Base-by-base conservation (phyloP, 345 rosid species). In the Citrus cavaleriei region DNA sequence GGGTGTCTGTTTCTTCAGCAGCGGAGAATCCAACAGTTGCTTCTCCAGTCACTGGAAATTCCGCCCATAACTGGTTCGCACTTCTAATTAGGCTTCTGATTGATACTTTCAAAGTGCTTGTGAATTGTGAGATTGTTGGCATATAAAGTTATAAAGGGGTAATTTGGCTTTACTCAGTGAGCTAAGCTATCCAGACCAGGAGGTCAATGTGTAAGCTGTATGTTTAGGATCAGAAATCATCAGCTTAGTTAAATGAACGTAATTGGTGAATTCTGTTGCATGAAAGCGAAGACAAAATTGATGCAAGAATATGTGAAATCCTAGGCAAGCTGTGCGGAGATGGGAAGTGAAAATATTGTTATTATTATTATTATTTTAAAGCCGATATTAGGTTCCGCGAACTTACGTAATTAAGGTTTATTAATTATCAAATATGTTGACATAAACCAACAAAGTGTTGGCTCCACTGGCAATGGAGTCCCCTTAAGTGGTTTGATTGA, bases 1-100 rank as follows among this genome's bases (percentile, higher is more conserved):
- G 3, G n/a, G 57, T 65, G 81, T 71, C 61, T 16, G 73, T 77
- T 74, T 72, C 32, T 58, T 76, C 54, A 9, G 49, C 2, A 61
- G 62, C 88, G 87, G 80, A 64, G 84, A 79, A 81, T 79, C 70
- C 88, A 51, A 81, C 19, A 30, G 25, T 8, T 51, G 7, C 25
- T 13, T 19, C 24, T 18, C 13, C 32, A 16, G 13, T 65, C 83
- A 63, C 57, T 68, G 91, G 75, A 79, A 82, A 70, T 62, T 46
- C 61, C 84, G 85, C 74, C 82, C 24, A 51, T 55, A 59, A 9
- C 37, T 58, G n/a, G 49, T 60, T 72, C 77, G 62, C 46, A 34
- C 18, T 37, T 27, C 19, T 46, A 46, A 7, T 42, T 8, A 71
- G 32, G n/a, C 27, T 38, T 76, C 24, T 40, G 1, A 22, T 70